Conservation (phyloP, 179 eudicot species). For the Drosera spatulata region DNA sequence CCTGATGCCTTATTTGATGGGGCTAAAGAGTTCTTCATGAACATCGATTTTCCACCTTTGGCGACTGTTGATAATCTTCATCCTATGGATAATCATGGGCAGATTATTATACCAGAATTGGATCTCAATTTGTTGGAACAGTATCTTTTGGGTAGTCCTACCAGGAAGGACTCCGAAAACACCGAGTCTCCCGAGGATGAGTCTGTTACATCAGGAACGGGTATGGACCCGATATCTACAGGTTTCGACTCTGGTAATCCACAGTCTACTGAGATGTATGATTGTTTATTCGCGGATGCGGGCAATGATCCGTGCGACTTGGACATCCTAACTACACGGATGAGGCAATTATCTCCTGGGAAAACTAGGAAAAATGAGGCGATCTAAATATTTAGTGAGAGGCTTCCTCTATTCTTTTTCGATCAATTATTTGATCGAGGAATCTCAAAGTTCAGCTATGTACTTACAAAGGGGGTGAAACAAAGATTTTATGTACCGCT, state of each 20-base stretch:
- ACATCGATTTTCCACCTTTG: slow-evolving; percentile 30
- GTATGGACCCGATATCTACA: slow-evolving; percentile 8
- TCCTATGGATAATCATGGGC: slow-evolving; percentile 23
- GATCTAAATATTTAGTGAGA: not conserved
- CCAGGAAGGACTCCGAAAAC: slow-evolving; percentile 14
- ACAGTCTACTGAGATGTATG: not conserved
- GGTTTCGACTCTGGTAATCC: slow-evolving; percentile 10
- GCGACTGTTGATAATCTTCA: slow-evolving; percentile 26
- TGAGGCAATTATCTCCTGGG: slow-evolving; percentile 24
- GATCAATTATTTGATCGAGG: no score
- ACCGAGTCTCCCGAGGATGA: slow-evolving; percentile 12
- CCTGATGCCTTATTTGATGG: slow-evolving; percentile 37
- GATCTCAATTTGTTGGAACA: slow-evolving; percentile 41
- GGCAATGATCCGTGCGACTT: slow-evolving; percentile 7
- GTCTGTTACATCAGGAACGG: slow-evolving; percentile 13
- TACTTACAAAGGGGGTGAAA: no score
- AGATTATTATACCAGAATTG: slow-evolving; percentile 23
- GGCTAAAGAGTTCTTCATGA: slow-evolving; percentile 37
- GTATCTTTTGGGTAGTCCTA: slow-evolving; percentile 44
- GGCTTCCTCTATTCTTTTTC: no score
- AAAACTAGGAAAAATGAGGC: slow-evolving; percentile 3
- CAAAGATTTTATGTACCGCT: no score
- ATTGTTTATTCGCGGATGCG: slow-evolving; percentile 4
- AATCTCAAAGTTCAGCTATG: no score
- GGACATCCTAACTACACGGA: slow-evolving; percentile 24